Evolutionary conservation across 441 rosid species (phyloP), one percentile per base, ranked within the genome.

Genomic region (Euphorbia corollata): DNA sequence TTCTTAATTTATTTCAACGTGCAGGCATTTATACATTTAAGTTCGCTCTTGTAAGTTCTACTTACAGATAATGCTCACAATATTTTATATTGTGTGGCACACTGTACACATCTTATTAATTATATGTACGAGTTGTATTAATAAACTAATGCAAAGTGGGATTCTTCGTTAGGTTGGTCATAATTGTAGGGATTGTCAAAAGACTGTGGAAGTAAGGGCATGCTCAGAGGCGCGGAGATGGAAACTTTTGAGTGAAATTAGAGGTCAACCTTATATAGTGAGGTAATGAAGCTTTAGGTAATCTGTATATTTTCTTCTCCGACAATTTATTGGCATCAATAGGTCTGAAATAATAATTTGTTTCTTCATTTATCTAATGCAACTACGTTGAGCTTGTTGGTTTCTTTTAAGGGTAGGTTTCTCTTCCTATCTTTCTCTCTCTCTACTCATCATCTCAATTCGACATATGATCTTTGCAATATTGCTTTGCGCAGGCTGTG

Each of bases 21-120:
- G 83, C 86, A 36, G 92, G 92, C 19, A 68, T 71, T 47, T 90
- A 84, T 69, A 70, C 61, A 0, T 86, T 90, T 75, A 63, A 50
- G 12, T 88, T 90, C 75, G 80, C 82, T 38, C 45, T 74, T 58
- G 91, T 81, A 78, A 80, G 90, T 79, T 59, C 61, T 39, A 34
- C 51, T 18, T 55, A 57, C 67, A 55, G 60, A 38, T 20, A 58
- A 23, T 13, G n/a, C 8, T 36, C 16, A 24, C 0, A 34, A 15
- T 45, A 41, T 38, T 43, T 67, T 54, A 19, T 18, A 70, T 64
- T 34, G 13, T 41, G 13, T 59, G 13, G 13, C 60, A 67, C 19
- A 30, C n/a, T 41, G 0, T 62, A 8, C 27, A 64, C n/a, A 7
- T 22, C 62, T 69, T 57, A 30, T 22, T 27, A 4, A 27, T 27